Evolutionary conservation across 306 rosid species (phyloP).

Genomic region (Citrullus colocynthis): DNA sequence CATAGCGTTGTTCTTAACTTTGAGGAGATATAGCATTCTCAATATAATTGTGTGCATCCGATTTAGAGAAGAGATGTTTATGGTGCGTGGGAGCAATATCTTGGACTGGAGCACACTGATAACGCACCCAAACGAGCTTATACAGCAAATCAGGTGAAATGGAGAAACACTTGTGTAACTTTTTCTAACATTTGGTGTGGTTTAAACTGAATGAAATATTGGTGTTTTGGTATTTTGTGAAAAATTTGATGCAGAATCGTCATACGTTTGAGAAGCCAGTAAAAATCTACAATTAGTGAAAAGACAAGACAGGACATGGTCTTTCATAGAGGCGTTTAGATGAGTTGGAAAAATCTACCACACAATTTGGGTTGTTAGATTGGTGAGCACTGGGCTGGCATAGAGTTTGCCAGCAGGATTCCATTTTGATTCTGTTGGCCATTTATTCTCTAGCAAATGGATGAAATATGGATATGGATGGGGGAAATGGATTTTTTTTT

Average conservation of each 20-base stretch:
- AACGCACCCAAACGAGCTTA: slow-evolving; percentile 73
- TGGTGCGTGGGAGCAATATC: slow-evolving; percentile 96
- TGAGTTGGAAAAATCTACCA: slow-evolving; percentile 26
- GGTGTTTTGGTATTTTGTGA: neutral
- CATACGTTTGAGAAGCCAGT: slow-evolving; percentile 86
- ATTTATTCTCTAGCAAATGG: slow-evolving; percentile 38
- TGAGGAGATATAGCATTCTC: neutral
- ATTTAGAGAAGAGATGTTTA: slow-evolving; percentile 79
- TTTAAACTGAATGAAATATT: neutral
- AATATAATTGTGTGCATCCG: slow-evolving; percentile 11
- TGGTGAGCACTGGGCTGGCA: slow-evolving; percentile 25
- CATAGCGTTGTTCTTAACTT: neutral
- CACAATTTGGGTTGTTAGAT: slow-evolving; percentile 22
- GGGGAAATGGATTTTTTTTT: slow-evolving; percentile 19
- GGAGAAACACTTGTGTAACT: neutral
- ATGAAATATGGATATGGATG: neutral
- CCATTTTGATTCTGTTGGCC: slow-evolving; percentile 38
- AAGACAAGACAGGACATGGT: slow-evolving; percentile 3
- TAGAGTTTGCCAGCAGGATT: slow-evolving; percentile 32
- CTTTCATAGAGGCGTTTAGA: slow-evolving; percentile 12
- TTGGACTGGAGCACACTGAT: slow-evolving; percentile 88
- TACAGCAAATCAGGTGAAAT: slow-evolving; percentile 60
- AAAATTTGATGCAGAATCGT: slow-evolving; percentile 57
- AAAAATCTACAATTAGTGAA: slow-evolving; percentile 70
- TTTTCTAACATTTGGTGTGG: neutral